phyloP scores from a whole-genome alignment of 2,329 filamentous ascomycete genomes.

The Pseudogymnoascus sp. region DNA sequence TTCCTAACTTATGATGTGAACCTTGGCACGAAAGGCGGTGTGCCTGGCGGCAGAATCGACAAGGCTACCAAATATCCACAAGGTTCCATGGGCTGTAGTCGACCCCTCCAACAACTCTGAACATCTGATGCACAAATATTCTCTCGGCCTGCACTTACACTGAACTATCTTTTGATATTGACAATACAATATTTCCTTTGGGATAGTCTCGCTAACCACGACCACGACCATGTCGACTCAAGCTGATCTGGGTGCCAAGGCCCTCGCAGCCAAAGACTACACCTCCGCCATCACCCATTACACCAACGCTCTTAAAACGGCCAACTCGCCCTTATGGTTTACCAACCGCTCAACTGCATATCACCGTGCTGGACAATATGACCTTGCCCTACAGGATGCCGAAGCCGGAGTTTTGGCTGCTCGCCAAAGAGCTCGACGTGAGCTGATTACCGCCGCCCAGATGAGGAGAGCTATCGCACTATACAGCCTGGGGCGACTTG shows the following conservation, averaged over 20 bases:
- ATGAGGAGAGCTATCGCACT: conserved; percentile 69
- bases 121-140: neutral
- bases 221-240: conserved; percentile 38
- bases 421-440: conserved; percentile 59
- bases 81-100: neutral
- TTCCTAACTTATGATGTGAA: neutral
- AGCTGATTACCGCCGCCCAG: conserved; percentile 72
- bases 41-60: neutral
- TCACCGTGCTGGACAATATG: conserved; percentile 51
- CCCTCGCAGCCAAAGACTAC: conserved; percentile 56
- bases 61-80: conserved; percentile 8
- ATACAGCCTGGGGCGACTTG: conserved; percentile 60
- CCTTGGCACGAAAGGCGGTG: neutral
- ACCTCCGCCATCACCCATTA: conserved; percentile 58
- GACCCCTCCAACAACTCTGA: neutral
- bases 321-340: conserved; percentile 69
- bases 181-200: neutral
- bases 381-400: conserved; percentile 60
- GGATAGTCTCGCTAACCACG: neutral
- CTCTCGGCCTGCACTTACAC: neutral
- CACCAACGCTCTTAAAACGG: conserved; percentile 60
- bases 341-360: conserved; percentile 74
- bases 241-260: conserved; percentile 44
- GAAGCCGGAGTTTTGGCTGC: conserved; percentile 56
- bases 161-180: neutral